phyloP scores from a whole-genome alignment of 176 grass and related monocot species.

The Avena atlantica region DNA sequence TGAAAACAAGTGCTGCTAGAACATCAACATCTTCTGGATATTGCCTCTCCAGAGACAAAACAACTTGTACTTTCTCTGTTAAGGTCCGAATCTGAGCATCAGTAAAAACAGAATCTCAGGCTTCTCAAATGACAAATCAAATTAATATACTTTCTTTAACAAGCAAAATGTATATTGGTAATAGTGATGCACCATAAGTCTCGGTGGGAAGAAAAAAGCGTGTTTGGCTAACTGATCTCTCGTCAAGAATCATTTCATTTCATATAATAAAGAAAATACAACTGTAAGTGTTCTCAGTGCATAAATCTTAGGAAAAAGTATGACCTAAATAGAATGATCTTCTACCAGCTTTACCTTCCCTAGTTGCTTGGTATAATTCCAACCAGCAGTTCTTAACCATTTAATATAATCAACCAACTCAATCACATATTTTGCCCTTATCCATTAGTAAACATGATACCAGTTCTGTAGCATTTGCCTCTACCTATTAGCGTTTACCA shows the following conservation, averaged over 20 bases:
- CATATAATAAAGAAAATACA: no score
- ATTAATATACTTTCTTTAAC: neutral
- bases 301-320: neutral
- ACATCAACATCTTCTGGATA: conserved; percentile 84
- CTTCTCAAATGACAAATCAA: neutral
- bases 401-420: neutral
- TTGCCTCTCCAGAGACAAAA: conserved; percentile 69
- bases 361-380: neutral
- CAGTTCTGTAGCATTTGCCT: neutral
- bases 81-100: conserved; percentile 67
- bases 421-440: neutral
- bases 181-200: neutral
- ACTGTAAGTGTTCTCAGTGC: no score
- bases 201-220: neutral
- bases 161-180: neutral
- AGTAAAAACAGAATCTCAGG: neutral
- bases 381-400: neutral
- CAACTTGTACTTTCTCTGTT: conserved; percentile 75
- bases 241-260: neutral
- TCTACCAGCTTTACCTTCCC: neutral
- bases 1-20: conserved; percentile 75
- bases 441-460: neutral
- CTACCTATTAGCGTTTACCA: no score
- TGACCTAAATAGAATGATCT: neutral
- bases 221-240: neutral